These are phyloP conservation scores for Xylaria cubensis DNA, from an alignment of 495 filamentous ascomycete genomes.

Conservation along the genomic window DNA sequence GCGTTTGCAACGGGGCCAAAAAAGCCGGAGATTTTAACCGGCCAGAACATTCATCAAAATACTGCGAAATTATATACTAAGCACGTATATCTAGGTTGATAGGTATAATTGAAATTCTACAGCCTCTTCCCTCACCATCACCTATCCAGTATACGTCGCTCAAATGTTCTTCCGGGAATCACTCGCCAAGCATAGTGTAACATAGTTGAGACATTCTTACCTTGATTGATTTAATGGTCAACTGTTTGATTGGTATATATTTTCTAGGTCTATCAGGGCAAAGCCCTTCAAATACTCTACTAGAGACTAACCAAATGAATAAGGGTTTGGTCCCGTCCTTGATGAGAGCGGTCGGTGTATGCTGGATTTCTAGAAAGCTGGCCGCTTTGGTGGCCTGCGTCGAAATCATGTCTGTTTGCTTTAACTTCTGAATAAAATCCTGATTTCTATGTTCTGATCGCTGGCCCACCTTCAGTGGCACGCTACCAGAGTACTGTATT, in stretches of 20 bases:
- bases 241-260: neutral
- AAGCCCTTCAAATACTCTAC: neutral
- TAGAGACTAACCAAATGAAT: neutral
- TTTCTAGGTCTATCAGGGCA: neutral
- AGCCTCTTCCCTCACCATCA: neutral
- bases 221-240: neutral
- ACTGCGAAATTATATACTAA: neutral
- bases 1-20: neutral
- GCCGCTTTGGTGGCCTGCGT: neutral
- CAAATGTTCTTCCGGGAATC: neutral
- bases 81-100: neutral
- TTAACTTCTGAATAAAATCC: constrained; percentile 1
- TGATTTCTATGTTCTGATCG: constrained; percentile 12
- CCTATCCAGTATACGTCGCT: neutral
- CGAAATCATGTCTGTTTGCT: neutral
- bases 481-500: constrained; percentile 3
- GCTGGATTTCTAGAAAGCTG: constrained; percentile 2
- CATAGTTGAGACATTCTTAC: constrained; percentile 1
- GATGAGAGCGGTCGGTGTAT: neutral
- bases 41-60: neutral
- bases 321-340: neutral
- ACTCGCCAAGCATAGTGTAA: neutral
- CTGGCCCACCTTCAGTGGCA: constrained; percentile 11
- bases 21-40: constrained; percentile 10
- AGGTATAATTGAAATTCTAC: neutral